phyloP scores from a whole-genome alignment of 352 stramenopile genomes.

The Phytopythium litorale region DNA sequence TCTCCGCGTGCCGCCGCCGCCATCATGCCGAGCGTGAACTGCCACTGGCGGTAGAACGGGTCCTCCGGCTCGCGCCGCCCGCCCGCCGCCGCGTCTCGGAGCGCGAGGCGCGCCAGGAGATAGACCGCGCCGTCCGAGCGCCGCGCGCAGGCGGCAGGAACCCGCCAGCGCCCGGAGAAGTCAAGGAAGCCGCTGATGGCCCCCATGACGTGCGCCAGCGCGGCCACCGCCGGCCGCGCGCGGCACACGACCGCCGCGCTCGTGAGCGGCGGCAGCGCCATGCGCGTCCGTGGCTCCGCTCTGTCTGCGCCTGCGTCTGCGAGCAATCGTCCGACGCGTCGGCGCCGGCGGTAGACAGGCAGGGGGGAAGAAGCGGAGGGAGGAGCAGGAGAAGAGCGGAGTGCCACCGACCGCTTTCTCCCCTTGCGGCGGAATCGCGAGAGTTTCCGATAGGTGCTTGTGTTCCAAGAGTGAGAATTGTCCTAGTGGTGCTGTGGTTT shows the following conservation, averaged over 20 bases:
- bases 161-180: conserved; percentile 22
- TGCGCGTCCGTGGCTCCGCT: conserved; percentile 3
- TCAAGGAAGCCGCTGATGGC: conserved; percentile 33
- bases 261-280: conserved; percentile 14
- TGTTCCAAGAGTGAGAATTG: too few relatives aligned
- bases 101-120: conserved; percentile 20
- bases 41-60: conserved; percentile 19
- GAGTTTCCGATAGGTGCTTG: too few relatives aligned
- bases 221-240: conserved; percentile 13
- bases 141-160: conserved; percentile 23
- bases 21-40: conserved; percentile 18
- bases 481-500: too few relatives aligned
- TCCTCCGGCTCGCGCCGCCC: conserved; percentile 13
- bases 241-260: conserved; percentile 23
- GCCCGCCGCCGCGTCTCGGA: conserved; percentile 10
- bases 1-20: conserved; percentile 16
- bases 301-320: neutral
- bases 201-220: conserved; percentile 20
- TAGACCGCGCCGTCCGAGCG: conserved; percentile 14
- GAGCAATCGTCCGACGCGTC: neutral
- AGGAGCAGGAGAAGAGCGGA: neutral
- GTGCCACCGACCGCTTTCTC: too few relatives aligned
- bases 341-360: neutral
- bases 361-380: neutral
- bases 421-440: too few relatives aligned